Percentiles rank a stretch among this genome's conserved stretches.
These are phyloP conservation scores for Mortierella sp. DNA, from an alignment of 371 early-diverging fungal species.

Conservation along the genomic window DNA sequence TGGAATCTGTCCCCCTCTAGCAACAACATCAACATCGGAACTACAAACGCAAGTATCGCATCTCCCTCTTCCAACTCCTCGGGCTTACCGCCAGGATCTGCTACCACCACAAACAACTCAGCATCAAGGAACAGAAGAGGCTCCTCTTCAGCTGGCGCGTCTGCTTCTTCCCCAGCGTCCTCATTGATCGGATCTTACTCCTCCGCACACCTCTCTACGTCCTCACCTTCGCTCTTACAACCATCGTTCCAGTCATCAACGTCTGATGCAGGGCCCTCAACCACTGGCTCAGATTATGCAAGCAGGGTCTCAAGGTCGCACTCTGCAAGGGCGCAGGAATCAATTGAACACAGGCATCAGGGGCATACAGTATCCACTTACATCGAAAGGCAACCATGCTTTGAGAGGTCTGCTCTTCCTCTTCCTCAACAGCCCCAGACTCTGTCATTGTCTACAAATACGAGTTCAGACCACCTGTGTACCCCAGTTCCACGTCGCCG, in stretches of 20 bases:
- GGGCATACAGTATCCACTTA: neutral
- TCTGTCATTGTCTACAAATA: neutral
- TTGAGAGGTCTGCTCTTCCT: neutral
- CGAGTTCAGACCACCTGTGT: neutral
- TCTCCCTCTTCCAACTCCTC: constrained; percentile 5
- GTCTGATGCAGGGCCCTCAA: neutral
- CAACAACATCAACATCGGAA: constrained; percentile 11
- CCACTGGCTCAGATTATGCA: neutral
- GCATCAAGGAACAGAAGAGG: constrained; percentile 10
- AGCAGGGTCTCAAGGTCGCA: neutral
- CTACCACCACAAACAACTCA: neutral
- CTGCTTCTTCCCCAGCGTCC: constrained; percentile 3
- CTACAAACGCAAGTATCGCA: neutral
- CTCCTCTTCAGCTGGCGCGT: neutral
- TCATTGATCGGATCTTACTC: neutral
- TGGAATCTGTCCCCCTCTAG: constrained; percentile 12
- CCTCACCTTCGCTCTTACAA: constrained; percentile 7
- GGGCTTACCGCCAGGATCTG: neutral
- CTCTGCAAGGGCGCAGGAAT: neutral
- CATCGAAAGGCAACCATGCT: neutral
- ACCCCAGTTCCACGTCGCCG: constrained; percentile 25
- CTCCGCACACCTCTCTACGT: neutral
- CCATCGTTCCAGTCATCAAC: neutral
- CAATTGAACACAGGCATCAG: neutral
- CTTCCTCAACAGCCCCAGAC: neutral